Base-by-base conservation (phyloP, 129 eudicot genomes). In the Apium graveolens region DNA sequence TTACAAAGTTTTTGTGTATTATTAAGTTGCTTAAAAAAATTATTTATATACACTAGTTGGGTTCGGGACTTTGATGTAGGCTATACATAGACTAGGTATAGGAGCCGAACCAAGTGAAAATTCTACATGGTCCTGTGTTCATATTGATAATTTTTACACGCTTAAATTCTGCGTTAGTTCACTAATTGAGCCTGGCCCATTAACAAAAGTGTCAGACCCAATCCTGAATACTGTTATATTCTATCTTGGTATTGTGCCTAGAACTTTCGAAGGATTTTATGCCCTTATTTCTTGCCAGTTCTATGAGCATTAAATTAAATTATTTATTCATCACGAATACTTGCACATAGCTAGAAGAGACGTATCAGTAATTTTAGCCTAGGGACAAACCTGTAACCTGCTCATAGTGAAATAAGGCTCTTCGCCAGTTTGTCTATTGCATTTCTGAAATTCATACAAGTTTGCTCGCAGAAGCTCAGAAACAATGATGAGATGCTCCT, bases 401-500 rank as follows among this genome's bases (percentile, higher is more conserved):
- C 79, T 42, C 89, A 88, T 45, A 24, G 92, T 95, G 73, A 95
- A 95, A 83, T 95, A 95, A 71, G 90, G 94, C 83, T 95, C 97
- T 44, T 86, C 93, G 41, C 85, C 94, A 66, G 98, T 90, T 83
- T 95, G 97, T 80, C 73, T 81, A 71, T 91, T 95, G 76, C 70
- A 90, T 75, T 90, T 91, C 79, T 95, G 98, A 78, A 91, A 91
- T 75, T 95, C 98, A 72, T 95, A 91, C 83, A 95, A 91, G 86
- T 95, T 95, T 45, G 97, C 98, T 14, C 88, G 87, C 5, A 95
- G 84, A 62, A 91, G 89, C 80, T 95, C 98, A 32, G 92, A 85
- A 37, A 95, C 98, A 44, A 95, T 91, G 78, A 95, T 85, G 29
- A 95, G 88, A 74, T 95, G 98, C 77, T 95, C 98, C 97, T 94